Base-by-base conservation (phyloP, 768 basidiomycete species). In the Lyophyllum decastes region DNA sequence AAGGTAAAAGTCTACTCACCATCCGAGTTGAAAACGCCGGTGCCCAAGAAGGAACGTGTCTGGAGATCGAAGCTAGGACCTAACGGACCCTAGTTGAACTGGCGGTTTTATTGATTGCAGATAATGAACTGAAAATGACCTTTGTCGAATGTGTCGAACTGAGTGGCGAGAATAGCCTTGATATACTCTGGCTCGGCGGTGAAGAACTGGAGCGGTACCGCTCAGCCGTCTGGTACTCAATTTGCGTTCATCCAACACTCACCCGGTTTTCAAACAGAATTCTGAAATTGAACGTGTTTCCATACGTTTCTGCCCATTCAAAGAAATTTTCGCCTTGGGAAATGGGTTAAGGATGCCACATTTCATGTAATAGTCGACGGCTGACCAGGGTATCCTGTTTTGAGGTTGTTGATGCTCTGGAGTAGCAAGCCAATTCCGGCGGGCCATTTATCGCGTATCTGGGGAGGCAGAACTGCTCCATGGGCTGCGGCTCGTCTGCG, bases 1-100 rank as follows among this genome's bases (percentile, higher is more conserved):
- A 26, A 34, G 21, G 14, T 44, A 33, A 48, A 7, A 14, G 24
- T 38, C 14, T 8, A 62, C 71, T 14, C 61, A 81, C 84, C 85
- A 68, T 87, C 83, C 1, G 78, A 77, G 61, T 83, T 83, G 68
- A 87, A 88, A 0, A 87, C 79, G 0, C 86, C 86, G 4, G 74
- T 73, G 0, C 86, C 86, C 3, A 87, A 70, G 4, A 83, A 64
- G 4, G 76, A 71, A 8, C 62, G 50, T 40, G 79, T 53, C 54
- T 72, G 69, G 2, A 48, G 55, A 33, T 61, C 64, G 33, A 71
- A 62, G 3, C 57, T 48, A 4, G 71, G 67, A n/a, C 74, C 73
- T 66, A 44, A 16, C 17, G 27, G 24, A 17, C 1, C 26, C 34
- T 41, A 17, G 0, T 50, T 12, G 24, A n/a, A 24, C 38, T 41